Evolutionary conservation across 257 asterid genomes (phyloP).

Genomic region (Nicotiana obtusifolia): DNA sequence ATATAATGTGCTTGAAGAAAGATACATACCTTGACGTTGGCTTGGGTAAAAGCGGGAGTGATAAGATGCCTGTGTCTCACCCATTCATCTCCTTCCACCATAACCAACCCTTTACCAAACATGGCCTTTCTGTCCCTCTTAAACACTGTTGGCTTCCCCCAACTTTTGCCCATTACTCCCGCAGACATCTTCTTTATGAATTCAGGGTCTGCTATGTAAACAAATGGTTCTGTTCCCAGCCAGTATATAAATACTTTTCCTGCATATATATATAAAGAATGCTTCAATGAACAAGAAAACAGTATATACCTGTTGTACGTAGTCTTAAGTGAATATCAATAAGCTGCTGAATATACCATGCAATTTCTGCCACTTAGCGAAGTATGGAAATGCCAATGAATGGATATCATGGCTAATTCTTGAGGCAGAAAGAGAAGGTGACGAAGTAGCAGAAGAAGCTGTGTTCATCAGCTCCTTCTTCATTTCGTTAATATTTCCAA

Average conservation of each 20-base stretch:
- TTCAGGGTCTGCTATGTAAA: conserved; percentile 78
- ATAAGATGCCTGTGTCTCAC: conserved; percentile 71
- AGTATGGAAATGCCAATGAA: conserved; percentile 58
- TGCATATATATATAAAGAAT: conserved; percentile 8
- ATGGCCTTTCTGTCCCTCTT: conserved; percentile 76
- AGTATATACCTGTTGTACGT: too few relatives aligned
- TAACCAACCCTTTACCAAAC: conserved; percentile 78
- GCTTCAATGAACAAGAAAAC: too few relatives aligned
- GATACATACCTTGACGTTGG: conserved; percentile 60
- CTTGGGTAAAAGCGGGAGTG: conserved; percentile 76
- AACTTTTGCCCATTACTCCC: conserved; percentile 53
- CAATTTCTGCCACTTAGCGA: conserved; percentile 61
- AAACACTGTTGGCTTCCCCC: conserved; percentile 91
- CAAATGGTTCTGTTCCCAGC: conserved; percentile 89
- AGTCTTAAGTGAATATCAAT: background rate
- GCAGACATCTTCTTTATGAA: conserved; percentile 58
- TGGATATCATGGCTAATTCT: conserved; percentile 56
- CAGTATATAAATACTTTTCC: conserved; percentile 79
- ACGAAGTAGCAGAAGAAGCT: background rate
- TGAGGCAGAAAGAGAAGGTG: conserved; percentile 6
- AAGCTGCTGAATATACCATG: conserved; percentile 37
- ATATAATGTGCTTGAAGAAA: background rate
- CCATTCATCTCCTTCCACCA: conserved; percentile 96
- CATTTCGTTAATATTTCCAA: conserved; percentile 66
- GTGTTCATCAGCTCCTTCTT: conserved; percentile 12